phyloP scores from a whole-genome alignment of 257 asterid genomes.

The Jacaranda copaia region DNA sequence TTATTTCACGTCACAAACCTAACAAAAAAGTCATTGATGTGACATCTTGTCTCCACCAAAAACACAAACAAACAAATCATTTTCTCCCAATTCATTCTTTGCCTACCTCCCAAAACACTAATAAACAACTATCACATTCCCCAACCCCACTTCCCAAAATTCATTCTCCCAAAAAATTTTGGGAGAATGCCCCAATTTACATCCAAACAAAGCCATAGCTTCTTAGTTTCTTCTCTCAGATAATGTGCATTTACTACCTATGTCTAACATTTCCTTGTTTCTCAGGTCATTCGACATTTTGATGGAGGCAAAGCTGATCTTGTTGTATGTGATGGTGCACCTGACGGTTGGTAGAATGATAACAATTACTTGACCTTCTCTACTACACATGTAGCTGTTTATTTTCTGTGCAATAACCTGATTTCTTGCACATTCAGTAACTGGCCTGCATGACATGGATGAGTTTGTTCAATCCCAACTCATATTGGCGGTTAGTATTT shows the following conservation, averaged over 20 bases:
- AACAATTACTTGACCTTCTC: constrained; percentile 19
- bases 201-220: too few relatives aligned
- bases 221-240: constrained; percentile 11
- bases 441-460: constrained; percentile 99
- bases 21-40: too few relatives aligned
- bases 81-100: too few relatives aligned
- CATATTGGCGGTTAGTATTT: constrained; percentile 83
- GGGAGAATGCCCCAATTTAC: too few relatives aligned
- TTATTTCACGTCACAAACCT: too few relatives aligned
- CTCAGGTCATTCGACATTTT: constrained; percentile 95
- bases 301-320: constrained; percentile 99
- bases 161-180: too few relatives aligned
- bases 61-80: too few relatives aligned
- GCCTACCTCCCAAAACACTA: too few relatives aligned
- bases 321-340: constrained; percentile 99
- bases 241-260: constrained; percentile 2
- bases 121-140: too few relatives aligned
- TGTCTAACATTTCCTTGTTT: constrained; percentile 27
- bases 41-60: too few relatives aligned
- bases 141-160: too few relatives aligned
- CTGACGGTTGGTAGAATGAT: constrained; percentile 79
- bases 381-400: constrained; percentile 9
- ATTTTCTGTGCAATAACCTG: constrained; percentile 17
- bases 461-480: constrained; percentile 99
- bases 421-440: constrained; percentile 61